Conservation (phyloP, 805 yeast species). For the Tetrapisispora fleetii region DNA sequence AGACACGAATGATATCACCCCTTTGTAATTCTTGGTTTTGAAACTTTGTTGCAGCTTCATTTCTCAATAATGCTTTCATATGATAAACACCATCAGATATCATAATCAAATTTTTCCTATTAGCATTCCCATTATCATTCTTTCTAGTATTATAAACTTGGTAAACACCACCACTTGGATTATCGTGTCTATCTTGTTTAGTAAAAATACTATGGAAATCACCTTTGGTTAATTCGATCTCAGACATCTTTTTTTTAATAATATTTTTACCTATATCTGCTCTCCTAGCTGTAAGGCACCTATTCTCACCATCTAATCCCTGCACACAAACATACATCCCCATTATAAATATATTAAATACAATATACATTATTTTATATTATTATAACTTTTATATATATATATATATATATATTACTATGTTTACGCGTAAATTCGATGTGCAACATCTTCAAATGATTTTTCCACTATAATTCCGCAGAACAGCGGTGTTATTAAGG, state of each 20-base stretch:
- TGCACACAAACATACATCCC: no score
- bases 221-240: slow-evolving; percentile 16
- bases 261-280: not conserved
- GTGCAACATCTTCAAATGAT: not conserved
- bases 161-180: slow-evolving; percentile 25
- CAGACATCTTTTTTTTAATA: slow-evolving; percentile 12
- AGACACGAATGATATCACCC: slow-evolving; percentile 27
- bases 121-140: slow-evolving; percentile 20
- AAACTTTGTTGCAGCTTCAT: slow-evolving; percentile 37
- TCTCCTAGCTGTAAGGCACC: no score
- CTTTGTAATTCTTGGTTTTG: slow-evolving; percentile 39
- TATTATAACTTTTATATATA: not conserved
- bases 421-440: not conserved
- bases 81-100: slow-evolving; percentile 43
- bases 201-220: slow-evolving; percentile 25
- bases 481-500: not conserved
- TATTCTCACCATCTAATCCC: no score
- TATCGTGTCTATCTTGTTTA: slow-evolving; percentile 21
- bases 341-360: no score
- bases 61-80: slow-evolving; percentile 45
- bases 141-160: slow-evolving; percentile 27
- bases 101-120: slow-evolving; percentile 30
- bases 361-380: not conserved
- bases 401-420: no score
- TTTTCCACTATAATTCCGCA: not conserved